Percentiles rank a stretch among this genome's conserved stretches.
Conservation (phyloP, 2,329 filamentous ascomycete species). For the Hypoxylon sp. region DNA sequence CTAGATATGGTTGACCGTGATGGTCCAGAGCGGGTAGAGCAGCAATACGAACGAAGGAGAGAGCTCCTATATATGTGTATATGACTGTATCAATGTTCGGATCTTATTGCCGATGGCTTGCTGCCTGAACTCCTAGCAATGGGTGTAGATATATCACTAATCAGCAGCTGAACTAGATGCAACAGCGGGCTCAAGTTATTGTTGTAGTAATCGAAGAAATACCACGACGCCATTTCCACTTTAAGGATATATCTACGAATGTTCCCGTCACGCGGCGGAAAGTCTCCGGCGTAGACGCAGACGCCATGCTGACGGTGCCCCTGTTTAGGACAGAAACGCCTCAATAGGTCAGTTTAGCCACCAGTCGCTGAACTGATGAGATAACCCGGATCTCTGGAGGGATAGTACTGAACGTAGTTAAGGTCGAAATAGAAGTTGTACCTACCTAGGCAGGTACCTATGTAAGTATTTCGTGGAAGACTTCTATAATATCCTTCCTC, state of each 20-base stretch:
- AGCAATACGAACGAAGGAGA: background rate
- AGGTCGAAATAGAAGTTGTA: background rate
- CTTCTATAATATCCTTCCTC: background rate
- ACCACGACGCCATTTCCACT: too few relatives aligned
- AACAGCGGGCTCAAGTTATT: background rate
- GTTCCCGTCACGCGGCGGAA: background rate
- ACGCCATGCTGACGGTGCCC: background rate
- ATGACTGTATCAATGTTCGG: background rate
- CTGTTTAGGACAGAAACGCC: background rate
- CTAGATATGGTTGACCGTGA: background rate
- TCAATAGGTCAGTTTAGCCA: background rate
- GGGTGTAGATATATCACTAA: background rate
- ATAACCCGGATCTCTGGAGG: background rate
- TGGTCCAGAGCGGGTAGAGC: background rate
- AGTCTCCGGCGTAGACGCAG: background rate
- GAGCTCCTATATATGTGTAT: background rate
- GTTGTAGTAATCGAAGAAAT: slow-evolving; percentile 3
- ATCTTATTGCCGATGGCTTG: background rate
- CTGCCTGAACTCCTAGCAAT: background rate
- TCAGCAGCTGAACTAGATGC: background rate
- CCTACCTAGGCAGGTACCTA: background rate
- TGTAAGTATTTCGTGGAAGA: background rate
- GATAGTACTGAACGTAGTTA: background rate
- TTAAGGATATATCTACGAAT: background rate
- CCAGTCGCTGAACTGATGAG: background rate